phyloP scores from a whole-genome alignment of 441 rosid genomes.

The Populus hybrid region DNA sequence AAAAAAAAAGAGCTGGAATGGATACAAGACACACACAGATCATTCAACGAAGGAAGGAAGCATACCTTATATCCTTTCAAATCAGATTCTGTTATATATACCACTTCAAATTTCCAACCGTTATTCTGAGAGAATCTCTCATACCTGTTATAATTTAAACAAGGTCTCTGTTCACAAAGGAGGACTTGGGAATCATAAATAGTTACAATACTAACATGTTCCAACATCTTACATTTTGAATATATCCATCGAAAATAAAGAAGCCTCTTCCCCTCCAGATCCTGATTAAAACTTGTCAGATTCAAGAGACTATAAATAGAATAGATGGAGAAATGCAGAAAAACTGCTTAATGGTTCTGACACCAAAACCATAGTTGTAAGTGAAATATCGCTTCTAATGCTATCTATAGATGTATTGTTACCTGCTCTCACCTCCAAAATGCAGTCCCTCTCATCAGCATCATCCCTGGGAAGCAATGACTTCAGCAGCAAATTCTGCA shows the following conservation, averaged over 20 bases:
- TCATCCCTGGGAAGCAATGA: conserved; percentile 88
- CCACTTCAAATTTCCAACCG: conserved; percentile 86
- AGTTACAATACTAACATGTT: neutral
- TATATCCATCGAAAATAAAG: conserved; percentile 90
- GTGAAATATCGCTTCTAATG: conserved; percentile 4
- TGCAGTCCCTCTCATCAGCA: conserved; percentile 90
- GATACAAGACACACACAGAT: neutral
- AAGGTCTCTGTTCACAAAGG: neutral
- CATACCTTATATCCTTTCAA: conserved; percentile 84
- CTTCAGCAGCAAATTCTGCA: conserved; percentile 71
- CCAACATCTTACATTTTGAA: conserved; percentile 69
- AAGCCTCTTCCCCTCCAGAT: conserved; percentile 97
- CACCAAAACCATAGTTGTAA: neutral
- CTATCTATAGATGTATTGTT: conserved; percentile 16
- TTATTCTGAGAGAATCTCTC: conserved; percentile 89
- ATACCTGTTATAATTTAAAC: conserved; percentile 51
- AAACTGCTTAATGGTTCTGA: neutral
- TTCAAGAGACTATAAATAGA: conserved; percentile 1
- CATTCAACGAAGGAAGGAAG: conserved; percentile 6
- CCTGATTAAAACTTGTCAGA: conserved; percentile 40
- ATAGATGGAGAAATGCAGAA: neutral
- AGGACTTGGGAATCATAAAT: conserved; percentile 12
- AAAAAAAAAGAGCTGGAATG: neutral
- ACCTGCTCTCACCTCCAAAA: conserved; percentile 99
- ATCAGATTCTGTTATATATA: conserved; percentile 72